A percentile compares a stretch with the other conserved stretches of the same genome.
Conservation (phyloP, 352 stramenopile genomes). For the Lagenidium giganteum region DNA sequence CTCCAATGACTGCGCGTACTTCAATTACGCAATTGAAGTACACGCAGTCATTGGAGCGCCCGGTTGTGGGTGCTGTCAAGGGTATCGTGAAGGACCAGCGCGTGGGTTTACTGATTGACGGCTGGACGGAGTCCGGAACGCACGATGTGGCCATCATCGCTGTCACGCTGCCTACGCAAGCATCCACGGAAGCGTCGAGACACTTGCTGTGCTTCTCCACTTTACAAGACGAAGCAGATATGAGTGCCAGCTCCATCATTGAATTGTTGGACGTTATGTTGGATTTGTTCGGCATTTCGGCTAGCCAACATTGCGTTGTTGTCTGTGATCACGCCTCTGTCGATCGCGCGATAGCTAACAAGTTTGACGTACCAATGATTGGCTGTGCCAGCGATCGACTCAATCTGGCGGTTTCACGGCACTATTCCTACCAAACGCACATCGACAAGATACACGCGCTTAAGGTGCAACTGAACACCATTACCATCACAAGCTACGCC, state of each 20-base stretch:
- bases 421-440: neutral
- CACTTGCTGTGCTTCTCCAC: slow-evolving; percentile 14
- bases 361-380: slow-evolving; percentile 13
- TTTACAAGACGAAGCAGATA: slow-evolving; percentile 8
- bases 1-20: no score
- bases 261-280: slow-evolving; percentile 12
- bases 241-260: slow-evolving; percentile 9
- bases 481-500: slow-evolving; percentile 7
- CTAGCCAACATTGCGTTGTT: slow-evolving; percentile 7
- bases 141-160: slow-evolving; percentile 16
- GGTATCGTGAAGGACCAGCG: no score
- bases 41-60: no score
- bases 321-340: slow-evolving; percentile 12
- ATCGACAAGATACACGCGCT: slow-evolving; percentile 7
- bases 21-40: no score
- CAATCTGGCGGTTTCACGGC: slow-evolving; percentile 9
- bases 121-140: slow-evolving; percentile 11
- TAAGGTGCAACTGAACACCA: slow-evolving; percentile 8
- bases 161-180: neutral
- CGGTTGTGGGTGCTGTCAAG: no score
- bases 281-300: slow-evolving; percentile 10
- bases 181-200: neutral
- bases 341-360: slow-evolving; percentile 9
- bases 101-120: slow-evolving; percentile 13
- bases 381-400: slow-evolving; percentile 13